phyloP scores from a whole-genome alignment of 805 yeast genomes.

The Lipomyces lipofer region DNA sequence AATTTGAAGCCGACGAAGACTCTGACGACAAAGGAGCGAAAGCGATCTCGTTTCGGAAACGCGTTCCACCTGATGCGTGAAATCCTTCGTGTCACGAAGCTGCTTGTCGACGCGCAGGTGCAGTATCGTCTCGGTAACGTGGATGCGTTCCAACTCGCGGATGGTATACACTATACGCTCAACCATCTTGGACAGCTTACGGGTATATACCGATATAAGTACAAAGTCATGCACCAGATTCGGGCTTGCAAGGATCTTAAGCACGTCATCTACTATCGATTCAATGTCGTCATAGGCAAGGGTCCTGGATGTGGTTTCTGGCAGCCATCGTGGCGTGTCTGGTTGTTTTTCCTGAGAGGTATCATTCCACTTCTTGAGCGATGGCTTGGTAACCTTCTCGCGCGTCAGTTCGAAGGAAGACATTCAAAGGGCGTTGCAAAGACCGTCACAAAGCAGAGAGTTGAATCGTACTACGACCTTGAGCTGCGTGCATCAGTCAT shows the following conservation, averaged over 20 bases:
- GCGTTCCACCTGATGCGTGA: slow-evolving; percentile 94
- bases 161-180: slow-evolving; percentile 84
- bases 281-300: slow-evolving; percentile 84
- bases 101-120: slow-evolving; percentile 90
- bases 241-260: slow-evolving; percentile 93
- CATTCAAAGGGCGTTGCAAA: slow-evolving; percentile 88
- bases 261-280: slow-evolving; percentile 83
- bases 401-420: slow-evolving; percentile 96
- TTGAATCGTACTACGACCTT: slow-evolving; percentile 90
- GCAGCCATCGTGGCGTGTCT: slow-evolving; percentile 99
- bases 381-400: slow-evolving; percentile 88
- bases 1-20: slow-evolving; percentile 96
- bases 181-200: slow-evolving; percentile 95
- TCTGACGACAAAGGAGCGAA: slow-evolving; percentile 91
- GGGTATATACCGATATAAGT: slow-evolving; percentile 94
- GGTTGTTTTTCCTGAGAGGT: slow-evolving; percentile 92
- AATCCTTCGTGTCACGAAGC: slow-evolving; percentile 75
- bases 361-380: slow-evolving; percentile 86
- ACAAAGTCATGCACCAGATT: slow-evolving; percentile 97
- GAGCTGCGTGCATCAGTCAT: slow-evolving; percentile 91
- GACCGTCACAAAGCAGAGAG: slow-evolving; percentile 91
- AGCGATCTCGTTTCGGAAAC: slow-evolving; percentile 92
- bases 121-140: slow-evolving; percentile 86
- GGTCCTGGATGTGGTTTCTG: slow-evolving; percentile 99
- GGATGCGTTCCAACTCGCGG: slow-evolving; percentile 93